Conservation (phyloP, 345 rosid genomes). For the Ceriops zippeliana region DNA sequence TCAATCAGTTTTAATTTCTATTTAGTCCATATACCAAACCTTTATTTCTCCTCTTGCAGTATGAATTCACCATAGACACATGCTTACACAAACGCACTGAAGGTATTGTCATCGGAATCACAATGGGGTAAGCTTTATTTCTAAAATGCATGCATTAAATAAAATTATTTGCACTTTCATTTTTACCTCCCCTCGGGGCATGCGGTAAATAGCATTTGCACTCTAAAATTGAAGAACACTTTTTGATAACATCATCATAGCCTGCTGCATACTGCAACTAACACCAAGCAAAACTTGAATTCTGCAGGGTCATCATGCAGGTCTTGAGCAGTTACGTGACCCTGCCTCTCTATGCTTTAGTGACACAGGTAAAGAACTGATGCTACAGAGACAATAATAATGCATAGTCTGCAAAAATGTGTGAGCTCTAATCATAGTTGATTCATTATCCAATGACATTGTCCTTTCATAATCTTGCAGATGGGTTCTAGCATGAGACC, state of each 20-base stretch:
- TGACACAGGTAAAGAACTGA: conserved; percentile 40
- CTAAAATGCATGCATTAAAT: neutral
- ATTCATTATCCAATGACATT: neutral
- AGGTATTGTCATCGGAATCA: conserved; percentile 57
- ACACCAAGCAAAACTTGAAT: neutral
- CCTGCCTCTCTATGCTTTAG: conserved; percentile 89
- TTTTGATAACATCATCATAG: no score
- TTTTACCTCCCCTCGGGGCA: neutral
- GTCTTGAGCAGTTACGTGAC: conserved; percentile 89
- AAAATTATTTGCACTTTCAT: neutral
- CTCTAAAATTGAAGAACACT: no score
- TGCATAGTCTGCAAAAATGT: no score
- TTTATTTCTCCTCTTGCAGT: conserved; percentile 39
- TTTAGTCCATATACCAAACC: neutral
- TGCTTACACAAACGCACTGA: conserved; percentile 53
- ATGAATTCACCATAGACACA: conserved; percentile 37
- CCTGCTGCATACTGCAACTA: neutral
- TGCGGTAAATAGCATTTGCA: no score
- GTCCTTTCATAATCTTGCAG: conserved; percentile 29
- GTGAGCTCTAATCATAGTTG: neutral
- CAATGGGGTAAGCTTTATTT: conserved; percentile 64
- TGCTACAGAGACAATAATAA: no score
- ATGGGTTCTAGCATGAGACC: conserved; percentile 93
- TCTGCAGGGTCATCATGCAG: conserved; percentile 67
- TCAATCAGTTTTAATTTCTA: neutral